Conservation (phyloP, 2,329 filamentous ascomycete genomes). For the Fusarium lyarnte region DNA sequence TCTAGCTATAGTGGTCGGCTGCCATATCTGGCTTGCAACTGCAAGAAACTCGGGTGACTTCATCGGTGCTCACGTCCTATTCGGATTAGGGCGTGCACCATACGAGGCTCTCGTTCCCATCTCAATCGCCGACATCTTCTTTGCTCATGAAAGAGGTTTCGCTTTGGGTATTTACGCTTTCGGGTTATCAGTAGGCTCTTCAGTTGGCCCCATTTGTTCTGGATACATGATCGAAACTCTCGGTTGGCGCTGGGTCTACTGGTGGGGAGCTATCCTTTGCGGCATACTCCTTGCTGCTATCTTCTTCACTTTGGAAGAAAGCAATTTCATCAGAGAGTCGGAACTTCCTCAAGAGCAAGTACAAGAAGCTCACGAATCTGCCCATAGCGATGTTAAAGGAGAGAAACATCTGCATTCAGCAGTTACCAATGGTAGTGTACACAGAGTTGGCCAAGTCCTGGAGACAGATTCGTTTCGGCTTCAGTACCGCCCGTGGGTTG, state of each 20-base stretch:
- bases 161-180: background rate
- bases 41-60: background rate
- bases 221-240: background rate
- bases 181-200: background rate
- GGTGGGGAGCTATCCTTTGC: background rate
- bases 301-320: background rate
- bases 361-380: background rate
- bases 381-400: background rate
- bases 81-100: background rate
- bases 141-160: background rate
- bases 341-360: background rate
- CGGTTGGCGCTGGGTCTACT: background rate
- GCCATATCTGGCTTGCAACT: background rate
- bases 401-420: background rate
- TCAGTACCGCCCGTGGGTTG: background rate
- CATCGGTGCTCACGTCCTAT: background rate
- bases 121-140: background rate
- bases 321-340: background rate
- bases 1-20: background rate
- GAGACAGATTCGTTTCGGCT: background rate
- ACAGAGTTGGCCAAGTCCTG: background rate
- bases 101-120: background rate
- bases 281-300: background rate
- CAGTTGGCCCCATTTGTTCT: background rate
- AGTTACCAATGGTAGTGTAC: background rate